A percentile compares a stretch with the other conserved stretches of the same genome.
Conservation (phyloP, 805 yeast genomes). For the Sugiyamaella smithiae region DNA sequence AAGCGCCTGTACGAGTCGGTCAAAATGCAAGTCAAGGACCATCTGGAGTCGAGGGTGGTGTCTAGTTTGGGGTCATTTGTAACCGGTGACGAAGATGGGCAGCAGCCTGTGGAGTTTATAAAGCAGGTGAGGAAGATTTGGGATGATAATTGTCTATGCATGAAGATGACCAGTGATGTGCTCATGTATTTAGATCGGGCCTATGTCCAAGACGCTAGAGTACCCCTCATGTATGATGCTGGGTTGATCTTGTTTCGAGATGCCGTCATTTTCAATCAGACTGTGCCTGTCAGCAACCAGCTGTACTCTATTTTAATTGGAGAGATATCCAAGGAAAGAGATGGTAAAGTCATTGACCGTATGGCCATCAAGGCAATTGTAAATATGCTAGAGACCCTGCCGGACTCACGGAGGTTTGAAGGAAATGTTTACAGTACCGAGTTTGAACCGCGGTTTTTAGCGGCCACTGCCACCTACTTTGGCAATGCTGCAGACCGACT, state of each 20-base stretch:
- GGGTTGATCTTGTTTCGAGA: constrained; percentile 69
- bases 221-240: constrained; percentile 65
- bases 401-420: constrained; percentile 34
- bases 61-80: constrained; percentile 25
- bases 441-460: constrained; percentile 65
- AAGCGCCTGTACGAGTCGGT: constrained; percentile 63
- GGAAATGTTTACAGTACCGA: constrained; percentile 53
- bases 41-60: constrained; percentile 36
- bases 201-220: constrained; percentile 64
- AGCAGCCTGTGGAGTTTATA: constrained; percentile 30
- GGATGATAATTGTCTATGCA: constrained; percentile 68
- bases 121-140: constrained; percentile 47
- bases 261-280: constrained; percentile 49
- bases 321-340: constrained; percentile 57
- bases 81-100: constrained; percentile 9
- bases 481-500: constrained; percentile 44
- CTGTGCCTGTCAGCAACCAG: constrained; percentile 49
- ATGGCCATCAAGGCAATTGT: constrained; percentile 59
- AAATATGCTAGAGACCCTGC: constrained; percentile 62
- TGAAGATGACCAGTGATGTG: constrained; percentile 79
- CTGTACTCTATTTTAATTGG: constrained; percentile 50
- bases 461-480: constrained; percentile 57
- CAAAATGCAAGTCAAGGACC: constrained; percentile 44
- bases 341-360: constrained; percentile 55
- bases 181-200: constrained; percentile 85